These are phyloP conservation scores for Hymenoscyphus fructigenus DNA, from an alignment of 2,329 filamentous ascomycete genomes.

Conservation along the genomic window DNA sequence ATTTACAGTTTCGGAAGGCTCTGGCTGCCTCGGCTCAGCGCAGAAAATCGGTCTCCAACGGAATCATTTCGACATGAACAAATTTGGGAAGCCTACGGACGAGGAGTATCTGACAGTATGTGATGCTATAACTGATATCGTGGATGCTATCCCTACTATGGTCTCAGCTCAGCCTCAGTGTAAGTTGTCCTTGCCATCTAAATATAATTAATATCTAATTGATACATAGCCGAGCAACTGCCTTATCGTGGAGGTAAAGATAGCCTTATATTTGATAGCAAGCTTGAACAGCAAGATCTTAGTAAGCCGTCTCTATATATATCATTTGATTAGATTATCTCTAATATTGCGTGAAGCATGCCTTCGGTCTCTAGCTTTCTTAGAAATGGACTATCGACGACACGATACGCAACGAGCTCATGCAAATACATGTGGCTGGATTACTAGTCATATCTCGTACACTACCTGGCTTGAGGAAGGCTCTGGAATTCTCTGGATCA, in stretches of 20 bases:
- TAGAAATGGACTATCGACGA: slow-evolving; percentile 29
- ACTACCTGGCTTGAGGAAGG: slow-evolving; percentile 25
- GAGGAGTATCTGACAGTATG: neutral
- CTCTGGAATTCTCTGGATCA: slow-evolving; percentile 40
- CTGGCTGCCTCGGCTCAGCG: neutral
- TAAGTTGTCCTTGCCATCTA: neutral
- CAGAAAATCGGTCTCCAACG: neutral
- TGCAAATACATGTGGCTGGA: slow-evolving; percentile 38
- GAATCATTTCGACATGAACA: neutral
- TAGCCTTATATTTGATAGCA: neutral
- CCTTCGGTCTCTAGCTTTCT: neutral
- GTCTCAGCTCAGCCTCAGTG: neutral
- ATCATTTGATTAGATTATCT: neutral
- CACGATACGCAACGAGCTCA: slow-evolving; percentile 12
- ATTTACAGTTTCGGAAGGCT: neutral
- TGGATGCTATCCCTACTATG: neutral
- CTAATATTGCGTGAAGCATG: neutral
- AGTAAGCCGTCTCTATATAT: neutral
- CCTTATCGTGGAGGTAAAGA: neutral
- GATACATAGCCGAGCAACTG: neutral
- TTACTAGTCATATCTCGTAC: slow-evolving; percentile 31
- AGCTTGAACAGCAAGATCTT: neutral
- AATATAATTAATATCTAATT: neutral
- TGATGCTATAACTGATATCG: neutral
- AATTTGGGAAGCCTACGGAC: neutral